A percentile compares a stretch with the other conserved stretches of the same genome.
Conservation (phyloP, 2,329 filamentous ascomycete genomes). For the Raffaelea arxii region DNA sequence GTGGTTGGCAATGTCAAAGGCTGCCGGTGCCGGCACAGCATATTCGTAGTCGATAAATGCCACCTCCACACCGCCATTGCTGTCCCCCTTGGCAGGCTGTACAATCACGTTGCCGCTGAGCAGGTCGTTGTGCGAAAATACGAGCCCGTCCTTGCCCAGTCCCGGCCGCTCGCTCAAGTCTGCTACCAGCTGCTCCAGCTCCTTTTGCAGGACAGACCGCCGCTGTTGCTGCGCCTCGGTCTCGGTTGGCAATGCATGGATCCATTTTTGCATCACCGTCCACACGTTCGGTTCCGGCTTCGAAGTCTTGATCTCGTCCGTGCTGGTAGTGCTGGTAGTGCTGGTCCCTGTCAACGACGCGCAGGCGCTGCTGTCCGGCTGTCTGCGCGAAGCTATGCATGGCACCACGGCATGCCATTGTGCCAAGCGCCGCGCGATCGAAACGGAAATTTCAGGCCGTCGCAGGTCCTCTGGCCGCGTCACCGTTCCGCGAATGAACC, state of each 20-base stretch:
- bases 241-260: constrained; percentile 66
- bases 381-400: constrained; percentile 31
- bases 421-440: constrained; percentile 73
- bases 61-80: constrained; percentile 30
- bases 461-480: constrained; percentile 75
- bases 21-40: constrained; percentile 83
- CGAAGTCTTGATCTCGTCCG: background rate
- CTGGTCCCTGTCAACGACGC: background rate
- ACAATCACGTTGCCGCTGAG: constrained; percentile 96
- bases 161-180: constrained; percentile 69
- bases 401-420: constrained; percentile 82
- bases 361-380: background rate
- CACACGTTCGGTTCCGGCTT: constrained; percentile 40
- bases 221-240: constrained; percentile 61
- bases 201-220: constrained; percentile 59
- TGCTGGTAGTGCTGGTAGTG: background rate
- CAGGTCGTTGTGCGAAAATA: constrained; percentile 93
- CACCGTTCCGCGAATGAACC: constrained; percentile 73
- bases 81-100: constrained; percentile 24
- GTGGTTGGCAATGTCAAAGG: constrained; percentile 96
- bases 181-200: constrained; percentile 60
- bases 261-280: constrained; percentile 96
- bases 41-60: constrained; percentile 99
- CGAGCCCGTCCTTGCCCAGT: constrained; percentile 65
- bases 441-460: constrained; percentile 64